Evolutionary conservation across 2,329 filamentous ascomycete species (phyloP), one percentile per base, ranked within the genome.

Genomic region (Arachnopeziza araneosa): DNA sequence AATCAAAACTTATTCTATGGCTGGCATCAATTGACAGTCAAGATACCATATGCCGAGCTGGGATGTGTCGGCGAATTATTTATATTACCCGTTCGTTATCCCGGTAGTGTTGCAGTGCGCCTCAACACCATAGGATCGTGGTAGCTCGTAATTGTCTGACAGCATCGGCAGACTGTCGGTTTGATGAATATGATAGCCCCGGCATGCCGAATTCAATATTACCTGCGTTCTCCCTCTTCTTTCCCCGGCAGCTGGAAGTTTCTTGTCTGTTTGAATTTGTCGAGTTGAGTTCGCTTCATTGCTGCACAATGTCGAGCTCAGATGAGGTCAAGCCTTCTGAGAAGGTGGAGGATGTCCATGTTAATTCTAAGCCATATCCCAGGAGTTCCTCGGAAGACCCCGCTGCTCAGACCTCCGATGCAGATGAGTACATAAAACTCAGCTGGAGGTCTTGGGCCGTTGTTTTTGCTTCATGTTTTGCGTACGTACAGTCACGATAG

Each of bases 401-500:
- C 36, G 36, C 36, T 44, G 17, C 36, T 19, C 36, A 14, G 36
- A 14, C 6, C 4, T 44, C 36, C 6, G 53, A 49, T 8, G 70
- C 71, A 26, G 71, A 68, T 12, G 65, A 70, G 1, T 80, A 80
- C 64, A 71, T 83, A 62, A 70, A 77, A 54, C 70, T 83, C 10
- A 78, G 79, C 50, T 84, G 81, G 81, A 75, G 80, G 62, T 82
- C 80, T 59, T 84, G 80, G 80, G 63, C 77, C 2, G 76, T 78
- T 1, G 76, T 79, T 22, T 77, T 78, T 55, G 68, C 82, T 21
- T 78, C 78, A 22, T 82, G 79, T 63, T 83, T 83, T 61, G 73
- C 74, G 75, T 77, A 60, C 67, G 75, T 69, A 14, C 36, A 14
- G 14, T 32, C 14, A 32, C 30, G 14, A 32, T n/a, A 32, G 14